These are phyloP conservation scores for Aspergillus heteromorphus DNA, from an alignment of 495 filamentous ascomycete species.

Conservation along the genomic window DNA sequence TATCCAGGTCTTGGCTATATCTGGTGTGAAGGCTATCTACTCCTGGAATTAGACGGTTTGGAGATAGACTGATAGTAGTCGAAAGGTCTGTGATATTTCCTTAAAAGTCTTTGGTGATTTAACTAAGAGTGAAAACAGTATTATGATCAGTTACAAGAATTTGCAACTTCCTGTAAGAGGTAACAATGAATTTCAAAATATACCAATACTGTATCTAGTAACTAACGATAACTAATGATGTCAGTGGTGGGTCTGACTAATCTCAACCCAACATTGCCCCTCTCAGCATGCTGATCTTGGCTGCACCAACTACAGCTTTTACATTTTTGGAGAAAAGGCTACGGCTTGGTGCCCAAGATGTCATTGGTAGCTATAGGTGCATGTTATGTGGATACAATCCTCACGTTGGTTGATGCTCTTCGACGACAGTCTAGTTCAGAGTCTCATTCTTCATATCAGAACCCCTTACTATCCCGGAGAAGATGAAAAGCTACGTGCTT, in stretches of 20 bases:
- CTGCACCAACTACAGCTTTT: not conserved
- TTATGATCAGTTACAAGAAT: too few relatives aligned
- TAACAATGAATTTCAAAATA: too few relatives aligned
- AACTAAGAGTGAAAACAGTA: too few relatives aligned
- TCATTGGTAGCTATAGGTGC: conserved; percentile 56
- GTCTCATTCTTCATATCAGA: conserved; percentile 30
- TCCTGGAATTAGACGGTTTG: too few relatives aligned
- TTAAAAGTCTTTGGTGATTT: too few relatives aligned
- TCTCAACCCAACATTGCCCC: not conserved
- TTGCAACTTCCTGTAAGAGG: too few relatives aligned
- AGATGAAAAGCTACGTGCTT: conserved; percentile 67
- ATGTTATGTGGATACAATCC: conserved; percentile 63
- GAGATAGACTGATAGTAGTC: too few relatives aligned
- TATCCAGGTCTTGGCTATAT: too few relatives aligned
- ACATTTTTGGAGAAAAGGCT: not conserved
- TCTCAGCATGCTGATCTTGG: not conserved
- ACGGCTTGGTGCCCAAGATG: conserved; percentile 4
- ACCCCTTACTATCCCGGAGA: conserved; percentile 61
- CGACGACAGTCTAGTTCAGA: not conserved
- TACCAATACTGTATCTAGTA: too few relatives aligned
- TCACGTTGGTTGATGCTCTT: conserved; percentile 47
- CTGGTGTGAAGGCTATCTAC: too few relatives aligned
- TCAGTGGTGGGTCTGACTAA: conserved; percentile 14
- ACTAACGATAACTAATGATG: conserved; percentile 1
- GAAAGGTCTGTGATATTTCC: too few relatives aligned